Evolutionary conservation across 148 eudicot genomes (phyloP), one percentile per base, ranked within the genome.

Genomic region (Linanthus parryae): DNA sequence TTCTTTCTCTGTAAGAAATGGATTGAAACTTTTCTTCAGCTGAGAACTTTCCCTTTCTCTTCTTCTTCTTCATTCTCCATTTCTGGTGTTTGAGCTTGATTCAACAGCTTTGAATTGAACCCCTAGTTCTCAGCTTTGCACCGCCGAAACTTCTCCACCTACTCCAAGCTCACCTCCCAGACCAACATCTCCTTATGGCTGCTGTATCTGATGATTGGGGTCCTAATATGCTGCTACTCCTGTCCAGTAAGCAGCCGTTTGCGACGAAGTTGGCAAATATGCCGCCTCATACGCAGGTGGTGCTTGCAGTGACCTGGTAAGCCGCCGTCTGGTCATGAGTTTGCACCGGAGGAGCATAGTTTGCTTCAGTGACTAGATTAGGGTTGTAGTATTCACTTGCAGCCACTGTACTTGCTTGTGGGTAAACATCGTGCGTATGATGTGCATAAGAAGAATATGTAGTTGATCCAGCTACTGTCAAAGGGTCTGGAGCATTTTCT

Each of bases 281-380:
- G 48, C 26, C 12, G 48, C 48, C 11, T 12, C 48, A 16, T 19
- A 50, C 20, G 54, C 54, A 5, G 54, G n/a, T n/a, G n/a, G n/a
- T n/a, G n/a, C n/a, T n/a, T 49, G 38, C 19, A 4, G 36, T 21
- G 34, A 18, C 39, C 30, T 31, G 38, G n/a, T 45, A 45, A 10
- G 29, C 29, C 10, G 29, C n/a, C 5, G 49, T 3, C n/a, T n/a
- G 49, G 25, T 41, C 47, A 9, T 55, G 59, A 8, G 24, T 37
- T 55, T 55, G 59, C 19, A 41, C 60, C 17, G n/a, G n/a, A n/a
- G 60, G 49, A 42, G 15, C 49, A 56, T 18, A 11, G 38, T 43
- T 29, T n/a, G 40, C 43, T 7, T 10, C 42, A 15, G 46, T 11
- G 15, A 31, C 9, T 22, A 36, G 33, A 31, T 20, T 36, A 44